Conservation (phyloP, 2,329 filamentous ascomycete species). For the Alternaria novae-zelandiae region DNA sequence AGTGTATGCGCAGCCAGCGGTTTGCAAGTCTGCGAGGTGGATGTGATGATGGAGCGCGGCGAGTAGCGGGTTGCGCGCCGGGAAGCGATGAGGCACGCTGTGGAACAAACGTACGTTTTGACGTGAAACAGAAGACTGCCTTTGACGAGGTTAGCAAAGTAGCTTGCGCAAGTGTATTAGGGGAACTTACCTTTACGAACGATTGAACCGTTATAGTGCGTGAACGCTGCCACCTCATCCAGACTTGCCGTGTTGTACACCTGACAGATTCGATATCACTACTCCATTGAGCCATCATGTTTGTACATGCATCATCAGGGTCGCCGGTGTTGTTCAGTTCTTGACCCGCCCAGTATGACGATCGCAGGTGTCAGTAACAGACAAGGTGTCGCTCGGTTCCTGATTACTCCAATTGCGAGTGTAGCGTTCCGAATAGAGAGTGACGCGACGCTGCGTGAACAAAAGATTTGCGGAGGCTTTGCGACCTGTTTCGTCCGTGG, state of each 20-base stretch:
- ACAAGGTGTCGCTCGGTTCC: neutral
- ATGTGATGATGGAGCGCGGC: neutral
- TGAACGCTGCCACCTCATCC: neutral
- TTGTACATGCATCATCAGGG: neutral
- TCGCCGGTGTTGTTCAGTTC: neutral
- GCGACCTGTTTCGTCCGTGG: neutral
- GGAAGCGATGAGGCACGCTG: neutral
- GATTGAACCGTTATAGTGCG: neutral
- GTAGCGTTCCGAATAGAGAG: neutral
- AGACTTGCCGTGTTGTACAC: neutral
- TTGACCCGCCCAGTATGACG: neutral
- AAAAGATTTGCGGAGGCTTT: slow-evolving; percentile 26
- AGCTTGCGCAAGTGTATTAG: neutral
- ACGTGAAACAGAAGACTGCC: neutral
- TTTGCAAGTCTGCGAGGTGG: neutral
- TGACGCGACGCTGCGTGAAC: slow-evolving; percentile 50
- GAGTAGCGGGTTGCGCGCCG: neutral
- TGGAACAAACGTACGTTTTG: neutral
- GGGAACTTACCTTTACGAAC: neutral
- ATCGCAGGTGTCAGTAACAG: neutral
- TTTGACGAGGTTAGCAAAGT: neutral
- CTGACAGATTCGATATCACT: neutral
- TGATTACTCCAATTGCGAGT: neutral
- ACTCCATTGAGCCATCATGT: neutral
- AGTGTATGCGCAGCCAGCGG: neutral